phyloP scores from a whole-genome alignment of 176 grass and related monocot genomes.

The Ensete ventricosum region DNA sequence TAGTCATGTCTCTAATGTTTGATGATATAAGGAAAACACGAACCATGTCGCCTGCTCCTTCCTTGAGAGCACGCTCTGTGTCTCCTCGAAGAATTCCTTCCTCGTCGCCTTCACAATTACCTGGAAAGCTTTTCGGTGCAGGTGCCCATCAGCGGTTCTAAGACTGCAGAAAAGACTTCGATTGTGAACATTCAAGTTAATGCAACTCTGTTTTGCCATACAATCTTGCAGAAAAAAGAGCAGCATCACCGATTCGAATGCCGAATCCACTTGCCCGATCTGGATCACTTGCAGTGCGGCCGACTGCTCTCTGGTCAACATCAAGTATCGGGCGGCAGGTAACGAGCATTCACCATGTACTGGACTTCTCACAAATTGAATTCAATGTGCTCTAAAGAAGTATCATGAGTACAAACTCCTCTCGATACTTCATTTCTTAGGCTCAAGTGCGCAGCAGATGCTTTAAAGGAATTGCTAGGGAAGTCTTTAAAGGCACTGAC shows the following conservation, averaged over 20 bases:
- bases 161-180: no score
- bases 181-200: not conserved
- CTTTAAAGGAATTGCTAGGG: not conserved
- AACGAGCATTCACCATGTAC: not conserved
- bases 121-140: conserved; percentile 22
- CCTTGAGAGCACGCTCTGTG: conserved; percentile 51
- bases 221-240: conserved; percentile 44
- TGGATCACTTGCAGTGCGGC: conserved; percentile 46
- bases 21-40: conserved; percentile 49
- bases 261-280: conserved; percentile 41
- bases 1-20: not conserved
- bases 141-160: not conserved
- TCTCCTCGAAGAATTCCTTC: conserved; percentile 40
- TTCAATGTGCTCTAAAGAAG: not conserved
- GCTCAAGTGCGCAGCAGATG: not conserved
- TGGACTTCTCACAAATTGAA: not conserved
- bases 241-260: conserved; percentile 31
- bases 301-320: conserved; percentile 64
- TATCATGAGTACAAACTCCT: not conserved
- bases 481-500: not conserved
- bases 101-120: conserved; percentile 39
- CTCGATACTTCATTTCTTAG: not conserved
- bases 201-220: not conserved
- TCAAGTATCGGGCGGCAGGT: conserved; percentile 68
- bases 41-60: conserved; percentile 39